These are phyloP conservation scores for Talaromyces sp. DNA, from an alignment of 2,329 filamentous ascomycete genomes.

Conservation along the genomic window DNA sequence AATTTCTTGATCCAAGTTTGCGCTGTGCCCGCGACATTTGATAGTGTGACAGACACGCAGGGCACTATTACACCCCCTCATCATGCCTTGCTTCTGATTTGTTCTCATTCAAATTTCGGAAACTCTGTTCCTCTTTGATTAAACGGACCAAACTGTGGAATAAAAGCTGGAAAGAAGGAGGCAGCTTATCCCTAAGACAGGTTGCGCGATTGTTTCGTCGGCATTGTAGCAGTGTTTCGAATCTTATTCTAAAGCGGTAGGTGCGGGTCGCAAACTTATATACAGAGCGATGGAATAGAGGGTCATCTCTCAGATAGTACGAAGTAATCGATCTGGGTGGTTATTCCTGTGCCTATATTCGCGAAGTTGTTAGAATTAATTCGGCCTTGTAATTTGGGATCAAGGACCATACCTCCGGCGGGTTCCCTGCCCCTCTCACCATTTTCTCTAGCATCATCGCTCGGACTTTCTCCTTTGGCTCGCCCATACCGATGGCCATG, in stretches of 20 bases:
- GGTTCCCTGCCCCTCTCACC: conserved; percentile 61
- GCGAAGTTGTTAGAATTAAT: neutral
- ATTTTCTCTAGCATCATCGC: conserved; percentile 73
- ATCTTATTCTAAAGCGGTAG: neutral
- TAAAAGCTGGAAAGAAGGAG: neutral
- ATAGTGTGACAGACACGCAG: neutral
- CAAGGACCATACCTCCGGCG: conserved; percentile 50
- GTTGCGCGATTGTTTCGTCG: neutral
- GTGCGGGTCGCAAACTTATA: neutral
- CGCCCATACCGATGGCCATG: conserved; percentile 83
- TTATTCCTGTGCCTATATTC: conserved; percentile 9
- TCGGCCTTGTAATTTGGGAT: neutral
- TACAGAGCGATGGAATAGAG: neutral
- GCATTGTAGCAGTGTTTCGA: neutral
- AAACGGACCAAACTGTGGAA: neutral
- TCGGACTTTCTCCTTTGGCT: conserved; percentile 73
- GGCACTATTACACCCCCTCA: neutral
- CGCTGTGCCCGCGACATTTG: neutral
- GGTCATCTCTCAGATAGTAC: neutral
- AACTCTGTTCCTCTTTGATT: too few species aligned
- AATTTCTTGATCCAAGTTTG: neutral
- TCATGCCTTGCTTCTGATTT: neutral
- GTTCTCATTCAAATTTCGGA: neutral
- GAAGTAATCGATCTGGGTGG: neutral
- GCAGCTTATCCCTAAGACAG: neutral